Conservation (phyloP, 495 filamentous ascomycete species). For the Neurospora hispaniola region DNA sequence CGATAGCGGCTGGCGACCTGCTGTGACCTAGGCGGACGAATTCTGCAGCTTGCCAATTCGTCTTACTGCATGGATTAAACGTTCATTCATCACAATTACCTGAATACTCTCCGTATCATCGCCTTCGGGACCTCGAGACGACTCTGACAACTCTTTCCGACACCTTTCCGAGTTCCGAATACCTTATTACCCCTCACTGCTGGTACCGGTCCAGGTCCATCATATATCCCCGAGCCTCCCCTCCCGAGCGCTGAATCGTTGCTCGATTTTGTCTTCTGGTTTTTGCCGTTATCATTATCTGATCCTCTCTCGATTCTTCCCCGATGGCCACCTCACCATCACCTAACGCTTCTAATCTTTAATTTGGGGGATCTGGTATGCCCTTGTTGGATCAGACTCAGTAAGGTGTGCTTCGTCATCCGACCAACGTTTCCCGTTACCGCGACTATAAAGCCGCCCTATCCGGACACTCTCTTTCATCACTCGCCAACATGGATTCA, state of each 20-base stretch:
- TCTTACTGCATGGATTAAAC: not conserved
- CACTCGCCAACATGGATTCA: conserved; percentile 19
- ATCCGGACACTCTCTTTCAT: not conserved
- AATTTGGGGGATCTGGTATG: conserved; percentile 33
- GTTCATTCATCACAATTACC: not conserved
- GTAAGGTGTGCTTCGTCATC: not conserved
- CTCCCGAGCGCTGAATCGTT: not conserved
- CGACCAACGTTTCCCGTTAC: not conserved
- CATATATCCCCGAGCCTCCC: conserved; percentile 4
- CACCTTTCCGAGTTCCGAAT: not conserved
- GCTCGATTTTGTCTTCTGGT: not conserved
- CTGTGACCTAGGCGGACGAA: not conserved
- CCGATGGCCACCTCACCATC: conserved; percentile 18
- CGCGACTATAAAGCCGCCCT: not conserved
- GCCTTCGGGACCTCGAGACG: not conserved
- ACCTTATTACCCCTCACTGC: not conserved
- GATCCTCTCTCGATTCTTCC: conserved; percentile 6
- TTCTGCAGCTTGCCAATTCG: not conserved
- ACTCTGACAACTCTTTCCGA: conserved; percentile 6
- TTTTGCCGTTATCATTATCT: conserved; percentile 5
- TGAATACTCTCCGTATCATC: not conserved
- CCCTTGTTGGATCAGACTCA: not conserved
- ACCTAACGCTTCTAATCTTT: conserved; percentile 20
- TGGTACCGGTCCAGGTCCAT: not conserved
- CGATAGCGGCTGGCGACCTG: not conserved